phyloP scores from a whole-genome alignment of 352 stramenopile genomes.

The Phytopythium boreale region DNA sequence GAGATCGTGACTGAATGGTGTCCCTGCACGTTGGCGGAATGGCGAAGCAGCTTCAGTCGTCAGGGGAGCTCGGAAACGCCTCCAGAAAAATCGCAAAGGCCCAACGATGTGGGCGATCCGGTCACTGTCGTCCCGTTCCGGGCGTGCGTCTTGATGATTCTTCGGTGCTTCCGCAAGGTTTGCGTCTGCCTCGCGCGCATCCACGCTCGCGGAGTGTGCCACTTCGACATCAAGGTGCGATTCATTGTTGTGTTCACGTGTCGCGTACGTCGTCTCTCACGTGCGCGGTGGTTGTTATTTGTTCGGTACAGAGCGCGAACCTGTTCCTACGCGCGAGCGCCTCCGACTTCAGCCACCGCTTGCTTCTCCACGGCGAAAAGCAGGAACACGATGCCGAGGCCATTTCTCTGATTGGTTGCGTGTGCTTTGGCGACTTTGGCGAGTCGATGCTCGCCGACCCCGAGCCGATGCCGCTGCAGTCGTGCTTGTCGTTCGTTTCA shows the following conservation, averaged over 20 bases:
- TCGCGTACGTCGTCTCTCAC: not conserved
- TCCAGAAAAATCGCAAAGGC: not conserved
- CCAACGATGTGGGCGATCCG: conserved; percentile 7
- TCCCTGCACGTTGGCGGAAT: conserved; percentile 46
- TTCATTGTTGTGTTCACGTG: not conserved
- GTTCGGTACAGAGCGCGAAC: conserved; percentile 45
- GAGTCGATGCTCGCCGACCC: conserved; percentile 41
- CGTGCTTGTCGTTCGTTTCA: conserved; percentile 16
- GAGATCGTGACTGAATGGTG: conserved; percentile 65
- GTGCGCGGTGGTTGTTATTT: not conserved
- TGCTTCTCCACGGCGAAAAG: conserved; percentile 25
- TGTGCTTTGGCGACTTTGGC: conserved; percentile 75
- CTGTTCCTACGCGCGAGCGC: conserved; percentile 43
- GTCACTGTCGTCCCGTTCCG: conserved; percentile 29
- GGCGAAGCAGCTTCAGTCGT: conserved; percentile 19
- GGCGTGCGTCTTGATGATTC: conserved; percentile 33
- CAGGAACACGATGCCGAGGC: conserved; percentile 13
- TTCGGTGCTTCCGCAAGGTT: conserved; percentile 39
- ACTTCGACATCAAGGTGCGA: conserved; percentile 72
- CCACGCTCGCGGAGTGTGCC: conserved; percentile 39
- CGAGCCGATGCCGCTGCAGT: conserved; percentile 10
- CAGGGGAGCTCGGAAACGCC: not conserved
- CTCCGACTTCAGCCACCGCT: conserved; percentile 25
- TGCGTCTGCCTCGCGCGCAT: conserved; percentile 33
- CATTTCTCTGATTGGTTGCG: conserved; percentile 12